These are phyloP conservation scores for Globisporangium spiculum DNA, from an alignment of 352 stramenopile genomes.

Conservation along the genomic window DNA sequence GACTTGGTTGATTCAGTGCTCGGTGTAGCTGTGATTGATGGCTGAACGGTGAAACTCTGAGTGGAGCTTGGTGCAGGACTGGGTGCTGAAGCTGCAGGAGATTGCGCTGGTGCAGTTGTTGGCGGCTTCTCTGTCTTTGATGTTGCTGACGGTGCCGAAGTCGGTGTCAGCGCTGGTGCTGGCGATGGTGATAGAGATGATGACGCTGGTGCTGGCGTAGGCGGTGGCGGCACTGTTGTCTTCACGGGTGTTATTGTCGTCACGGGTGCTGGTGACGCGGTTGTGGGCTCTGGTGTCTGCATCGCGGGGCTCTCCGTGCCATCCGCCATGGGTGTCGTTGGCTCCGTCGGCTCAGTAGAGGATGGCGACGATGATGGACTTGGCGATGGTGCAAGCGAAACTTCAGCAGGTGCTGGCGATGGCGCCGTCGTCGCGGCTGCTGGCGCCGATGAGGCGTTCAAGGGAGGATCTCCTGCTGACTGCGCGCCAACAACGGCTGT, in stretches of 20 bases:
- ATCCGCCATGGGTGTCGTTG: neutral
- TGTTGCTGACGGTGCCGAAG: constrained; percentile 2
- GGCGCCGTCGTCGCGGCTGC: neutral
- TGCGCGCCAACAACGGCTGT: neutral
- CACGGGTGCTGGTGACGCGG: neutral
- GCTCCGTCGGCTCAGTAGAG: neutral
- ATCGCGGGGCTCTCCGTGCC: neutral
- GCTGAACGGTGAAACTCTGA: neutral
- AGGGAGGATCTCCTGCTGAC: neutral
- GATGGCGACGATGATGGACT: neutral
- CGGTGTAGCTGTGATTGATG: neutral
- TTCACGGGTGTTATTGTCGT: neutral
- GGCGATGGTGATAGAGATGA: constrained; percentile 4
- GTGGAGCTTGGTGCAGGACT: neutral
- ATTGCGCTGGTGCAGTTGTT: constrained; percentile 8
- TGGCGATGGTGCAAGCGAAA: neutral
- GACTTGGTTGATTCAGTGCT: neutral
- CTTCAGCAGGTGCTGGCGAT: neutral
- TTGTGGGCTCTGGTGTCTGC: neutral
- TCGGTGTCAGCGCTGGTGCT: constrained; percentile 4
- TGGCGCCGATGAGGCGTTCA: neutral
- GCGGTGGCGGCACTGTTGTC: constrained; percentile 2
- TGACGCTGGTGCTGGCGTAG: constrained; percentile 1
- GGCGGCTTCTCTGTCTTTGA: constrained; percentile 1
- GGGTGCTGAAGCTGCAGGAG: neutral